Evolutionary conservation across 768 basidiomycete species (phyloP).

Genomic region (Amanita rimosa): DNA sequence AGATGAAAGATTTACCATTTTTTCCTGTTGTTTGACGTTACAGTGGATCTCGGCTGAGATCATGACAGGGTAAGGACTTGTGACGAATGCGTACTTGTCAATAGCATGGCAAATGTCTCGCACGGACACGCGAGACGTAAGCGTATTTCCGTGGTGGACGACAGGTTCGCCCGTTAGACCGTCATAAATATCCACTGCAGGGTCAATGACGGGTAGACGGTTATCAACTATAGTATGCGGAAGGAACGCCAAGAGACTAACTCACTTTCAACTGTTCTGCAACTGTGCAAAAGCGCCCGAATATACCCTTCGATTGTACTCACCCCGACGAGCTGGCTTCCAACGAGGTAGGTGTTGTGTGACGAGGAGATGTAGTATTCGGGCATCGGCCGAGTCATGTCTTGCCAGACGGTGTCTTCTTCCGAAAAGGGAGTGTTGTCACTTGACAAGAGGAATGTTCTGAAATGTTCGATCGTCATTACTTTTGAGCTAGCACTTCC

Average conservation of each 20-base stretch:
- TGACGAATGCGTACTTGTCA: constrained; percentile 85
- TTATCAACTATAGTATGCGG: constrained; percentile 16
- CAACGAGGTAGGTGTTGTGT: constrained; percentile 87
- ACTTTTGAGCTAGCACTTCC: not conserved
- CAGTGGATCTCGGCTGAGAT: constrained; percentile 98
- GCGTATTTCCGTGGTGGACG: constrained; percentile 89
- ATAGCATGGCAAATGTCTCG: constrained; percentile 82
- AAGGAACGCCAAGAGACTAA: constrained; percentile 4
- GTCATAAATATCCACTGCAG: constrained; percentile 89
- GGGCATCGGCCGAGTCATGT: constrained; percentile 82
- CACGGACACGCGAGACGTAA: constrained; percentile 78
- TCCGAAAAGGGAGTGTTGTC: constrained; percentile 56
- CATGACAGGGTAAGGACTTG: constrained; percentile 91
- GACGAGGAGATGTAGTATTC: constrained; percentile 91
- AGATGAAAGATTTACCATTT: constrained; percentile 17
- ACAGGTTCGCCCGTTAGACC: constrained; percentile 69
- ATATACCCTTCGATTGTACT: constrained; percentile 93
- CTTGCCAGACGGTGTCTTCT: constrained; percentile 44
- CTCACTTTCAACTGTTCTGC: constrained; percentile 83
- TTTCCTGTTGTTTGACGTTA: constrained; percentile 42
- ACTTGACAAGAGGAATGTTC: constrained; percentile 68
- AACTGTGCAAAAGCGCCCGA: constrained; percentile 78
- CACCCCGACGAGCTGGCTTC: constrained; percentile 77
- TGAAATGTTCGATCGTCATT: constrained; percentile 57
- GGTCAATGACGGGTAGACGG: not conserved